Conservation (phyloP, 306 rosid species). For the Corylus americana region DNA sequence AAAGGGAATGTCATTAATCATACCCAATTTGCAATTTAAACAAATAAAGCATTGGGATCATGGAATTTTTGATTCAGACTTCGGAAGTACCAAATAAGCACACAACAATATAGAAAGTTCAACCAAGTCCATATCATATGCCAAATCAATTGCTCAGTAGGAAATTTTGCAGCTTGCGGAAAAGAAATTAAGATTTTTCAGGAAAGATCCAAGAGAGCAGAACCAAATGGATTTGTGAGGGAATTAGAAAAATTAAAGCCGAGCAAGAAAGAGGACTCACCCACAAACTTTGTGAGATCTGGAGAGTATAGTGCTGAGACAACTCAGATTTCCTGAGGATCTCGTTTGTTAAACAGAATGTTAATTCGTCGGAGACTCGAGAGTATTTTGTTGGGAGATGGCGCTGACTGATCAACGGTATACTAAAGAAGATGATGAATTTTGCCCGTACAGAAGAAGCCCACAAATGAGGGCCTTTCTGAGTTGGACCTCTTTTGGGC, state of each 20-base stretch:
- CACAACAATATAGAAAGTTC: neutral
- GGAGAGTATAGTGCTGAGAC: neutral
- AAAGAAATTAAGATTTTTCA: neutral
- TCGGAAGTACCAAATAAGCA: neutral
- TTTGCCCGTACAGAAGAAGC: neutral
- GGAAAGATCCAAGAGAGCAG: neutral
- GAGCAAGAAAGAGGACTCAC: constrained; percentile 11
- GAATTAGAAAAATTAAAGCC: neutral
- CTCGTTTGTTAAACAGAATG: neutral
- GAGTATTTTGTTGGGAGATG: neutral
- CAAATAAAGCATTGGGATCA: constrained; percentile 4
- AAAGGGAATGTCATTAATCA: constrained; percentile 3
- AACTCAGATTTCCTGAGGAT: neutral
- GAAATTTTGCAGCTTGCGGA: neutral
- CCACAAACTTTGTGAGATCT: neutral
- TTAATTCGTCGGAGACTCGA: neutral
- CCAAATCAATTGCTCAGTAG: neutral
- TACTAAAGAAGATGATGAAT: neutral
- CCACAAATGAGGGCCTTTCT: neutral
- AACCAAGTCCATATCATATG: neutral
- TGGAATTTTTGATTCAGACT: neutral
- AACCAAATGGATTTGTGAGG: neutral
- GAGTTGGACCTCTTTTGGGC: neutral
- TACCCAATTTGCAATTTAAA: constrained; percentile 7
- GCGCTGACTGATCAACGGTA: neutral